Evolutionary conservation across 345 rosid genomes (phyloP), one percentile per base, ranked within the genome.

Genomic region (Populus deltoides): DNA sequence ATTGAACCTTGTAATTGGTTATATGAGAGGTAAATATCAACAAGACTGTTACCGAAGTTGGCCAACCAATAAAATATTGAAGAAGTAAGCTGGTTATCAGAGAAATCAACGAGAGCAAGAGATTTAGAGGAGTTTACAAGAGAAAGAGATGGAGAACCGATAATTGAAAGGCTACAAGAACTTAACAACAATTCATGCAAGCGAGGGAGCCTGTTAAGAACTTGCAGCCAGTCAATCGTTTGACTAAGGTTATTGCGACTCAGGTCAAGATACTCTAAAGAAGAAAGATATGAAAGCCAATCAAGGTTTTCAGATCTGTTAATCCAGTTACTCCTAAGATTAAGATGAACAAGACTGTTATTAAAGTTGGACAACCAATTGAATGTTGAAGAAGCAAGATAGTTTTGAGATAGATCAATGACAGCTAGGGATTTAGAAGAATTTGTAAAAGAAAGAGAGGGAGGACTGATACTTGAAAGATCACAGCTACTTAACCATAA

Each of bases 361-460:
- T n/a, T 29, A 29, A 29, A 29, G 62, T 36, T 68, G 62, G 18
- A 27, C 41, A 83, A 9, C 85, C 80, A 79, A 8, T 9, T 7
- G 33, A 67, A 68, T 27, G 63, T 6, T 45, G 80, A 39, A 25
- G 57, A 66, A 27, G 69, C 8, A 8, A 79, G 76, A 66, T 16
- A 2, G 49, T 68, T 71, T 0, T 0, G 1, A 72, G 36, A 53
- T 17, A 83, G 70, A 75, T 62, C 59, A 24, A 79, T 43, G 16
- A 38, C 7, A 1, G 51, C 27, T 13, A 66, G 76, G 25, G 76
- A 66, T 15, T 8, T 35, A 2, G 82, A 72, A 49, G 61, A 11
- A 59, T 72, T 79, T 5, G 72, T n/a, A n/a, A 8, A 33, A 25
- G 66, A 75, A 5, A 27, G 51, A 51, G 79, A 66, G 9, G 33